These are phyloP conservation scores for Ormosia semicastrata DNA, from an alignment of 306 rosid genomes.

Conservation along the genomic window DNA sequence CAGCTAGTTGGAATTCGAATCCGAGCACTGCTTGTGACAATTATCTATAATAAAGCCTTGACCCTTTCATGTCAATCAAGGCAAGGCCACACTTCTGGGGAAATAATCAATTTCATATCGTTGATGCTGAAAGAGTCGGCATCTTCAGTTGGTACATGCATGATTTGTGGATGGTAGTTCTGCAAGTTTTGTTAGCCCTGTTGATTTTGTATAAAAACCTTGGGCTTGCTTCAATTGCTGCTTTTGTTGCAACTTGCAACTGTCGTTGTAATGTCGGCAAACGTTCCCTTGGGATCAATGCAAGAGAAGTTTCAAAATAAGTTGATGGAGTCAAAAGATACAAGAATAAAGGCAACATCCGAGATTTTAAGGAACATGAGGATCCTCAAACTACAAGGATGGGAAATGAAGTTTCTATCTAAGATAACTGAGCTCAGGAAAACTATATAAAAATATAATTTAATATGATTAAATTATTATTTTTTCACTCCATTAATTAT, in stretches of 20 bases:
- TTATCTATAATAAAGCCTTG: conserved; percentile 40
- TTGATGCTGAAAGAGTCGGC: conserved; percentile 36
- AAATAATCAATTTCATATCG: conserved; percentile 54
- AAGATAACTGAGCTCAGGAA: conserved; percentile 43
- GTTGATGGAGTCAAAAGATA: conserved; percentile 61
- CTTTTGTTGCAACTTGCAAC: conserved; percentile 52
- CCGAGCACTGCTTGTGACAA: conserved; percentile 33
- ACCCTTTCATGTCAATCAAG: conserved; percentile 45
- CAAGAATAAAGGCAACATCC: conserved; percentile 54
- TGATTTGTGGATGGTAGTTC: conserved; percentile 16
- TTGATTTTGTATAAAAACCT: conserved; percentile 30
- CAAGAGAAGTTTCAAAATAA: conserved; percentile 44
- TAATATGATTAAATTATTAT: no score
- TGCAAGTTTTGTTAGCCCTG: conserved; percentile 24
- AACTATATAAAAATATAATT: no score
- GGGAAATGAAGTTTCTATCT: conserved; percentile 65
- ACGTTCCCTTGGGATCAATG: conserved; percentile 49
- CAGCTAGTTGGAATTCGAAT: conserved; percentile 43
- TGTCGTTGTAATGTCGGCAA: conserved; percentile 44
- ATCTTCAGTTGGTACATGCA: conserved; percentile 23
- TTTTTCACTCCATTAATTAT: no score
- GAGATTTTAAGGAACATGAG: conserved; percentile 65
- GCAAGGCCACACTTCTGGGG: conserved; percentile 51
- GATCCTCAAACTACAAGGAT: conserved; percentile 66
- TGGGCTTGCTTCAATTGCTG: conserved; percentile 17